Conservation (phyloP, 805 yeast genomes). For the Teunomyces pallodes region DNA sequence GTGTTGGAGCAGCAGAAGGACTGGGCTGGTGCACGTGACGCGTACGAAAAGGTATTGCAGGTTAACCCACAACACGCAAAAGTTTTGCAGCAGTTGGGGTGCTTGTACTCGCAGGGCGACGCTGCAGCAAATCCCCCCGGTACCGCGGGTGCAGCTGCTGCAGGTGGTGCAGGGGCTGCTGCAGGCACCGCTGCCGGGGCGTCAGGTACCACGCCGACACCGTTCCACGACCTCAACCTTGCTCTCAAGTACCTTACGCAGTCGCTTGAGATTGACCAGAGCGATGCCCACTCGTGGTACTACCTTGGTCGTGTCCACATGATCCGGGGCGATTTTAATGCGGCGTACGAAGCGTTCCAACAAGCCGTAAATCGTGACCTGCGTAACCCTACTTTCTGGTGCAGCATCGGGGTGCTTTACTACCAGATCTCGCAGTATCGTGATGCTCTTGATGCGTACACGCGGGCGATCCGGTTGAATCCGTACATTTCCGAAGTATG, state of each 20-base stretch:
- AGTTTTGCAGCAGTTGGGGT: slow-evolving; percentile 93
- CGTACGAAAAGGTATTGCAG: slow-evolving; percentile 87
- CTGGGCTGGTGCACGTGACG: slow-evolving; percentile 88
- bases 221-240: slow-evolving; percentile 75
- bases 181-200: slow-evolving; percentile 4
- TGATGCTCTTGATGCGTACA: slow-evolving; percentile 96
- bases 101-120: slow-evolving; percentile 75
- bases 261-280: slow-evolving; percentile 82
- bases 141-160: not conserved
- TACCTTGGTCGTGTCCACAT: slow-evolving; percentile 94
- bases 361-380: slow-evolving; percentile 97
- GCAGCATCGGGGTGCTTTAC: slow-evolving; percentile 91
- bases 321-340: slow-evolving; percentile 92
- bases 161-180: slow-evolving; percentile 9
- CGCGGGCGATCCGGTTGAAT: slow-evolving; percentile 91
- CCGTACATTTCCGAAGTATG: slow-evolving; percentile 97
- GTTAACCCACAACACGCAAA: slow-evolving; percentile 94
- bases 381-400: slow-evolving; percentile 98
- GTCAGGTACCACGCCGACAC: slow-evolving; percentile 12
- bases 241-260: slow-evolving; percentile 82
- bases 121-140: slow-evolving; percentile 22
- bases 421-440: slow-evolving; percentile 95
- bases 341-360: slow-evolving; percentile 97
- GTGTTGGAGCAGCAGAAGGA: slow-evolving; percentile 93
- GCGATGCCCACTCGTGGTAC: slow-evolving; percentile 97